These are phyloP conservation scores for Choiromyces venosus DNA, from an alignment of 495 filamentous ascomycete species.

Conservation along the genomic window DNA sequence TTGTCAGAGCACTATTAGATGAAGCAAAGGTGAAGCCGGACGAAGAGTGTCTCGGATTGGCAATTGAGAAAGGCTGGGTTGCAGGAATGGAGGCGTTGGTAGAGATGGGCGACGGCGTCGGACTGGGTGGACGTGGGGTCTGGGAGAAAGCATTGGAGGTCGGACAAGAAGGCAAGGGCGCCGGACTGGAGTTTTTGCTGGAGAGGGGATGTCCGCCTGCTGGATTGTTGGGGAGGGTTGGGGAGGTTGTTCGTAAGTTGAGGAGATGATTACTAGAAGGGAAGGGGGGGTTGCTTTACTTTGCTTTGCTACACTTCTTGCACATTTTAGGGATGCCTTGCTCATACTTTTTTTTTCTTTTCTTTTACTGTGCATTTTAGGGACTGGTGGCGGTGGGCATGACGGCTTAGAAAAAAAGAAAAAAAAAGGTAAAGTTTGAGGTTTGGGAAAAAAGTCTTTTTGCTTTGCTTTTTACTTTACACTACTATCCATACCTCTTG, in stretches of 20 bases:
- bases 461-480: too few species aligned
- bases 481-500: background rate
- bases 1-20: background rate
- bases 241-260: background rate
- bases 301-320: background rate
- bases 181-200: conserved; percentile 19
- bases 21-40: conserved; percentile 11
- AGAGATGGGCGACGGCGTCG: conserved; percentile 8
- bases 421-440: too few species aligned
- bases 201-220: conserved; percentile 23
- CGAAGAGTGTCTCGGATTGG: conserved; percentile 18
- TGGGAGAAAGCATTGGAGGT: conserved; percentile 26
- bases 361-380: background rate
- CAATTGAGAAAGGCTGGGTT: conserved; percentile 10
- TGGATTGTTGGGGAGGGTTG: conserved; percentile 16
- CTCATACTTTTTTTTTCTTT: background rate
- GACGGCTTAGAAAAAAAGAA: too few species aligned
- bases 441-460: too few species aligned
- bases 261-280: background rate
- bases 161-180: background rate
- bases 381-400: background rate
- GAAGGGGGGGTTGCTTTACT: background rate
- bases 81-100: conserved; percentile 19
- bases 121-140: conserved; percentile 12
- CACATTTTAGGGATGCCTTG: background rate